These are phyloP conservation scores for Cyclocybe cylindracea DNA, from an alignment of 768 basidiomycete species.

Conservation along the genomic window DNA sequence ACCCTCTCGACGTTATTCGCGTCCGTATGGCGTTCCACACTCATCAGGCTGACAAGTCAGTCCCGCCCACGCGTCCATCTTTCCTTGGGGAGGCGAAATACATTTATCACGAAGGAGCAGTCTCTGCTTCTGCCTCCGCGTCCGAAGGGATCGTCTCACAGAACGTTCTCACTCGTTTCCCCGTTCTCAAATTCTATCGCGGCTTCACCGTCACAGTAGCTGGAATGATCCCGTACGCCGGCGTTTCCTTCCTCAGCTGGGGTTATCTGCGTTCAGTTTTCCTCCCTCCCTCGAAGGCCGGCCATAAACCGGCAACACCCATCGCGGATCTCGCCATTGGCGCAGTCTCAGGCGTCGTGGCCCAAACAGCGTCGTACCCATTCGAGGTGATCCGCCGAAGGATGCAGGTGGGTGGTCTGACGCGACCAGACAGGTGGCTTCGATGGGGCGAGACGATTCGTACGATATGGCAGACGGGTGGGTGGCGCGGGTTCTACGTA, in stretches of 20 bases:
- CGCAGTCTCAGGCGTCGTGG: conserved; percentile 80
- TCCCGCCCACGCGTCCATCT: conserved; percentile 39
- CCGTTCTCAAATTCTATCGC: conserved; percentile 90
- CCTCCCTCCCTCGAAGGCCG: conserved; percentile 43
- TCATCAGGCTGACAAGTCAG: conserved; percentile 25
- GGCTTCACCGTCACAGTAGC: conserved; percentile 92
- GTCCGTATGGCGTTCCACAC: conserved; percentile 95
- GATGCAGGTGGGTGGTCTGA: conserved; percentile 94
- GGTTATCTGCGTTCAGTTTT: conserved; percentile 69
- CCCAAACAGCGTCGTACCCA: conserved; percentile 91
- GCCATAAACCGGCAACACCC: conserved; percentile 38
- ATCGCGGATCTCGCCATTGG: conserved; percentile 79
- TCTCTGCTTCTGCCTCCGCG: conserved; percentile 23
- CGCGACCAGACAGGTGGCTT: conserved; percentile 74
- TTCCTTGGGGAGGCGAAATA: conserved; percentile 56
- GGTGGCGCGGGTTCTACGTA: conserved; percentile 88
- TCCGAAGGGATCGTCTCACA: conserved; percentile 17
- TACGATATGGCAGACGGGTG: conserved; percentile 64
- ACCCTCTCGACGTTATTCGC: conserved; percentile 93
- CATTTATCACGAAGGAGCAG: conserved; percentile 71
- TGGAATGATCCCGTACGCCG: conserved; percentile 96
- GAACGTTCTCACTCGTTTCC: conserved; percentile 58
- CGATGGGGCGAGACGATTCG: conserved; percentile 78
- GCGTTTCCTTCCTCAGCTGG: conserved; percentile 93
- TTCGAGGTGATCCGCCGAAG: conserved; percentile 90